Evolutionary conservation across 352 stramenopile species (phyloP).

Genomic region (Phytophthora pinifolia): DNA sequence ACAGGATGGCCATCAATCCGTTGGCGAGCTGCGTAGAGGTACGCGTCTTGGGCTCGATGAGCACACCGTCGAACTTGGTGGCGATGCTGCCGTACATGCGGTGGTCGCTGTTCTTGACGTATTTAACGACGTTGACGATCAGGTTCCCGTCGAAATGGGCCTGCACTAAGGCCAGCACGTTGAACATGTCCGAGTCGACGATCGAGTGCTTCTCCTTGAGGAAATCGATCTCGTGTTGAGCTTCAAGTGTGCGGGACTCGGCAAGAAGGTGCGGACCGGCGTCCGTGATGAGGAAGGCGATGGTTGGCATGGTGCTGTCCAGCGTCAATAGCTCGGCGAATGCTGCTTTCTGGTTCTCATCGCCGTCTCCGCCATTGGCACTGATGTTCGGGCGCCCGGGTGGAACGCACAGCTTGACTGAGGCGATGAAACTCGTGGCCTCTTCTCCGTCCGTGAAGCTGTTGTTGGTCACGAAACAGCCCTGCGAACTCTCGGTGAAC

Average conservation of each 20-base stretch:
- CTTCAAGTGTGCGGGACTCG: constrained; percentile 34
- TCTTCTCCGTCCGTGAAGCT: constrained; percentile 57
- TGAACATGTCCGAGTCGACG: constrained; percentile 55
- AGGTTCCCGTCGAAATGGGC: constrained; percentile 54
- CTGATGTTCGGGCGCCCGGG: constrained; percentile 32
- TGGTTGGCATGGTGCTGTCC: constrained; percentile 50
- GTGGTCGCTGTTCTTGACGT: constrained; percentile 53
- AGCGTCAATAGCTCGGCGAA: constrained; percentile 52
- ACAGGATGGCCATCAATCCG: constrained; percentile 56
- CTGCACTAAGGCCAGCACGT: constrained; percentile 45
- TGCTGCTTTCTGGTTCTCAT: constrained; percentile 72
- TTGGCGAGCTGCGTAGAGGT: constrained; percentile 32
- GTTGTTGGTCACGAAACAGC: constrained; percentile 64
- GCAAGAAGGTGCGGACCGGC: constrained; percentile 50
- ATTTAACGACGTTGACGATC: constrained; percentile 69
- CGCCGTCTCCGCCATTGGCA: constrained; percentile 56
- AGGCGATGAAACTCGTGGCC: constrained; percentile 42
- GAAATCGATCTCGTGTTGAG: constrained; percentile 40
- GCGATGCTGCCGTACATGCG: constrained; percentile 55
- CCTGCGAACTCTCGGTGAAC: constrained; percentile 52
- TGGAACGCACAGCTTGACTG: constrained; percentile 45
- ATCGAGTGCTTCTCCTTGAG: constrained; percentile 52
- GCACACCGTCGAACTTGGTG: constrained; percentile 60
- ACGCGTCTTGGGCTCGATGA: constrained; percentile 51
- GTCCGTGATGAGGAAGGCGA: constrained; percentile 73